Conservation (phyloP, 176 grass and related monocot genomes). For the Bothriochloa decipiens region DNA sequence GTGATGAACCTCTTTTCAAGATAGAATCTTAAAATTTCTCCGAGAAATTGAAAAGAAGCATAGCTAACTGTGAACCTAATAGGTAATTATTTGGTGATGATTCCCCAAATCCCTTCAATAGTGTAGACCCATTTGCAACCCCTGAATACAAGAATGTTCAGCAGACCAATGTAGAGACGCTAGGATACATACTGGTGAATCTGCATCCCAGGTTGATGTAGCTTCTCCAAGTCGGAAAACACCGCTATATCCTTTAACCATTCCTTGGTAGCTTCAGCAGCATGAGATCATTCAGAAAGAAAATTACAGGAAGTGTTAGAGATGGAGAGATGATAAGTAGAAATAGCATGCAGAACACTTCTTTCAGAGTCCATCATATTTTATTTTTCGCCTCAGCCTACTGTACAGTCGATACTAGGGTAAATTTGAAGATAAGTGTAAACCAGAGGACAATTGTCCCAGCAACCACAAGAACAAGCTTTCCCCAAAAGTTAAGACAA, state of each 20-base stretch:
- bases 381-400: not conserved
- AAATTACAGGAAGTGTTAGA: not conserved
- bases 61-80: constrained; percentile 29
- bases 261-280: constrained; percentile 87
- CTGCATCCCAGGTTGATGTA: constrained; percentile 99
- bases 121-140: not conserved
- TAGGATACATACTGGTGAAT: constrained; percentile 76
- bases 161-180: not conserved
- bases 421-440: constrained; percentile 9
- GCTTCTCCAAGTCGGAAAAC: constrained; percentile 92
- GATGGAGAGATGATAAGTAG: not conserved
- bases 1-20: not conserved
- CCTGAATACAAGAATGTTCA: not conserved
- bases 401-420: not conserved
- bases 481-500: not conserved
- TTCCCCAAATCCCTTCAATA: constrained; percentile 15
- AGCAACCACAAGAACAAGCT: not conserved
- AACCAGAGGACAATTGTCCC: not conserved
- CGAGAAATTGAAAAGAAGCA: not conserved
- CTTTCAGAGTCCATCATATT: not conserved
- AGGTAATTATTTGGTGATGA: not conserved
- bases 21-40: not conserved
- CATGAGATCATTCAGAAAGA: constrained; percentile 8
- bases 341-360: not conserved
- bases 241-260: constrained; percentile 93